Conservation (phyloP, 1,284 basidiomycete species). For the Vanrija pseudolonga region DNA sequence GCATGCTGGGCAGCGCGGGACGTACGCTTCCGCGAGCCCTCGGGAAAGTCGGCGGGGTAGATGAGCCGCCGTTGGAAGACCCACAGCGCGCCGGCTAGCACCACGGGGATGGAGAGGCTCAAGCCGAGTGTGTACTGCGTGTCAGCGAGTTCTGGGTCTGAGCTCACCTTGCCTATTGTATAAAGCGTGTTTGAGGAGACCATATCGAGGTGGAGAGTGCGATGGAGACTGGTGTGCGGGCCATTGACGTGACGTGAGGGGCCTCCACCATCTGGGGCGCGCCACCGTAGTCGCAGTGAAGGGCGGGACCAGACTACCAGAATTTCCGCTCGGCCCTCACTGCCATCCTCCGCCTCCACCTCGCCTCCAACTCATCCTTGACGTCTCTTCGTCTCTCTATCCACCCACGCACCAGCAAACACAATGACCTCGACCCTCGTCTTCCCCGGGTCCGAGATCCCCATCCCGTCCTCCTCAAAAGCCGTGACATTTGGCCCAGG, state of each 20-base stretch:
- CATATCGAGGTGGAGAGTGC: conserved; percentile 7
- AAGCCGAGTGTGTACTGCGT: conserved; percentile 36
- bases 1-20: background rate
- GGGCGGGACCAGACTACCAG: background rate
- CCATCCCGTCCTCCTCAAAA: conserved; percentile 26
- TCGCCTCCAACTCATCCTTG: conserved; percentile 1
- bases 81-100: conserved; percentile 64
- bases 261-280: background rate
- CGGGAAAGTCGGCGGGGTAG: conserved; percentile 81
- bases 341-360: background rate
- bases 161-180: conserved; percentile 60
- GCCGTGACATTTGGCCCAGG: conserved; percentile 42
- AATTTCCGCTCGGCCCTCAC: background rate
- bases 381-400: conserved; percentile 10
- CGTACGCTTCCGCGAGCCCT: conserved; percentile 71
- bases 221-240: background rate
- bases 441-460: conserved; percentile 44
- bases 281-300: no score
- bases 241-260: background rate
- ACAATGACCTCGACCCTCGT: conserved; percentile 27
- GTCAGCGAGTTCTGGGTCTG: background rate
- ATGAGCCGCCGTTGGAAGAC: conserved; percentile 84
- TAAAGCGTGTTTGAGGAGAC: conserved; percentile 19
- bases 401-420: background rate
- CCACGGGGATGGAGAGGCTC: conserved; percentile 19